These are phyloP conservation scores for Eucalyptus erythrocorys DNA, from an alignment of 345 rosid genomes.

Conservation along the genomic window DNA sequence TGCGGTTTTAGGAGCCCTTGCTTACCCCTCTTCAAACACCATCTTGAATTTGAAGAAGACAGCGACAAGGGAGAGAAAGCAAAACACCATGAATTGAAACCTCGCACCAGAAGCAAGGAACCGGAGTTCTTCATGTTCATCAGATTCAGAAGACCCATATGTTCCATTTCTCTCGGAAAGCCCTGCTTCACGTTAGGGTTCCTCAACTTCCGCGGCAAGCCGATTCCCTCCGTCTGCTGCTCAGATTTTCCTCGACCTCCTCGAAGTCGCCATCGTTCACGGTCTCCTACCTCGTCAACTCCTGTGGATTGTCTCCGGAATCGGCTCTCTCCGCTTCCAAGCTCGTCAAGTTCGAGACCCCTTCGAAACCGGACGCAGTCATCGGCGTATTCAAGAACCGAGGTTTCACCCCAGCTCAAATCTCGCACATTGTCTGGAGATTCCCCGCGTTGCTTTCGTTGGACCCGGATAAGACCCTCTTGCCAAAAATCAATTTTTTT, in stretches of 20 bases:
- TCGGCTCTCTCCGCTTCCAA: slow-evolving; percentile 6
- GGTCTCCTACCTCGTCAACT: slow-evolving; percentile 20
- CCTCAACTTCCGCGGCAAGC: background rate
- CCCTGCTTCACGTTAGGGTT: background rate
- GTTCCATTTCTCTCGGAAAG: background rate
- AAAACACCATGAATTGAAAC: background rate
- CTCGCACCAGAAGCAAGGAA: background rate
- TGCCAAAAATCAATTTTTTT: slow-evolving; percentile 15
- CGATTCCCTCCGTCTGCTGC: background rate
- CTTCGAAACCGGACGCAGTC: slow-evolving; percentile 1
- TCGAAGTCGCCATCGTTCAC: background rate
- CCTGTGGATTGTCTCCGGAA: slow-evolving; percentile 18
- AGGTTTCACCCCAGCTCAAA: slow-evolving; percentile 13
- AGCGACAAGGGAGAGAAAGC: background rate
- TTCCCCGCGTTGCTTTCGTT: background rate
- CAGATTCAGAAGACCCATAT: background rate
- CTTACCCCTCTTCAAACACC: background rate
- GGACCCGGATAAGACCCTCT: slow-evolving; percentile 7
- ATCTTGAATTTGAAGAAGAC: background rate
- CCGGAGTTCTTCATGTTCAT: background rate
- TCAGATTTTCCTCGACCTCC: background rate
- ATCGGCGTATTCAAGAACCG: background rate
- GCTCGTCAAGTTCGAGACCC: background rate
- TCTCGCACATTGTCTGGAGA: background rate
- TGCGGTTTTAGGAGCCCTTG: background rate